Conservation (phyloP, 2,329 filamentous ascomycete genomes). For the Fusarium caatingaense region DNA sequence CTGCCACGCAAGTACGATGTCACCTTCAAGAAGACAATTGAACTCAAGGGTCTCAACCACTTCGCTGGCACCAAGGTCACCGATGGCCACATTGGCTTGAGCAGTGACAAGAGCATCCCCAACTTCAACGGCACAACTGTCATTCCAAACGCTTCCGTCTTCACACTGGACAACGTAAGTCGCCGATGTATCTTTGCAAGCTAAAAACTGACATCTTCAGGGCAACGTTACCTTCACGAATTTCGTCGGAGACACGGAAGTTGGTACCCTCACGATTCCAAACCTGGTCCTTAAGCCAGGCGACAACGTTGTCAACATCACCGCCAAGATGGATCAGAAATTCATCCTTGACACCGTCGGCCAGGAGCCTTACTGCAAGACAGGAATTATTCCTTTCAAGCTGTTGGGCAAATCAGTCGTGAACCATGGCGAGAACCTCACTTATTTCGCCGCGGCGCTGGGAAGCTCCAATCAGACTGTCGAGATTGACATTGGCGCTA, state of each 20-base stretch:
- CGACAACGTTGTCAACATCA: conserved; percentile 66
- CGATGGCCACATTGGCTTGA: conserved; percentile 60
- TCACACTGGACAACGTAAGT: conserved; percentile 73
- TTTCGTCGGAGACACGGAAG: conserved; percentile 60
- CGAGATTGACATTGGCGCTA: conserved; percentile 62
- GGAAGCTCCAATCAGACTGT: conserved; percentile 62
- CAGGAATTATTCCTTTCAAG: conserved; percentile 65
- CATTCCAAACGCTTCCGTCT: conserved; percentile 72
- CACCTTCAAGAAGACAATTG: conserved; percentile 67
- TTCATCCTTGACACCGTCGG: conserved; percentile 56
- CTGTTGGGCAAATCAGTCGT: conserved; percentile 65
- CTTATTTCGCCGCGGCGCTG: conserved; percentile 68
- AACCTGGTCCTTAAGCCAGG: conserved; percentile 70
- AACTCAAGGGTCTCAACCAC: conserved; percentile 63
- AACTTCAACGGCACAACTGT: conserved; percentile 71
- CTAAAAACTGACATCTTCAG: conserved; percentile 47
- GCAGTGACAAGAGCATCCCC: conserved; percentile 56
- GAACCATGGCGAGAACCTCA: conserved; percentile 63
- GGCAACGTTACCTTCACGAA: conserved; percentile 73
- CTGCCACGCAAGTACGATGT: conserved; percentile 62
- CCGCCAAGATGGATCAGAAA: conserved; percentile 63
- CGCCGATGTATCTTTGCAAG: not conserved
- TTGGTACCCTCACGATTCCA: conserved; percentile 69
- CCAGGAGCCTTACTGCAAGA: conserved; percentile 62
- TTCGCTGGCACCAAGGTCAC: conserved; percentile 66